Evolutionary conservation across 208 protist species (phyloP).

Genomic region (Leishmania tarentolae): DNA sequence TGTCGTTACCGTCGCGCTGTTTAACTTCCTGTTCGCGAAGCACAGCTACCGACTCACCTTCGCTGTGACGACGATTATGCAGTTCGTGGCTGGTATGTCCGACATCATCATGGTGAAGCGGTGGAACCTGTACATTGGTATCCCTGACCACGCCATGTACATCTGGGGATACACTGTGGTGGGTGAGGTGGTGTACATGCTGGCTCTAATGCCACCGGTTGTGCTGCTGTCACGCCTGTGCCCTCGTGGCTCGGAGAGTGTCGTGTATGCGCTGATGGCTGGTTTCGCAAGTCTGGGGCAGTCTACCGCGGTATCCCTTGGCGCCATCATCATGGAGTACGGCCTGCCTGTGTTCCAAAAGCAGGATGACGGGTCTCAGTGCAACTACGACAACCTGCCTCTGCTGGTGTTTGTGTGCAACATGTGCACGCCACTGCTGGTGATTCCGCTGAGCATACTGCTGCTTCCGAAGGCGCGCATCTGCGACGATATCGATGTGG

Average conservation of each 20-base stretch:
- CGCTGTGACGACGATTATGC: constrained; percentile 33
- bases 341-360: constrained; percentile 40
- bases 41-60: constrained; percentile 53
- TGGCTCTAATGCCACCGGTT: constrained; percentile 72
- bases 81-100: constrained; percentile 48
- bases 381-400: constrained; percentile 59
- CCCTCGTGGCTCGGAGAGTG: constrained; percentile 71
- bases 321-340: constrained; percentile 51
- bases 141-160: constrained; percentile 67
- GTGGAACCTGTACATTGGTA: constrained; percentile 54
- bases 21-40: constrained; percentile 66
- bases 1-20: constrained; percentile 42
- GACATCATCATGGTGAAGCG: constrained; percentile 66
- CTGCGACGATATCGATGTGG: constrained; percentile 47
- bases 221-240: constrained; percentile 82
- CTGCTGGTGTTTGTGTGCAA: constrained; percentile 55
- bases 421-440: constrained; percentile 46
- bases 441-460: constrained; percentile 59
- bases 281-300: constrained; percentile 74
- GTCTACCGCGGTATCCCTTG: constrained; percentile 40
- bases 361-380: constrained; percentile 24
- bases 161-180: constrained; percentile 64
- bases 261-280: constrained; percentile 78
- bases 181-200: constrained; percentile 54
- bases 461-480: constrained; percentile 57